Base-by-base conservation (phyloP, 202 grass and related monocot species). In the Carex arenaria region DNA sequence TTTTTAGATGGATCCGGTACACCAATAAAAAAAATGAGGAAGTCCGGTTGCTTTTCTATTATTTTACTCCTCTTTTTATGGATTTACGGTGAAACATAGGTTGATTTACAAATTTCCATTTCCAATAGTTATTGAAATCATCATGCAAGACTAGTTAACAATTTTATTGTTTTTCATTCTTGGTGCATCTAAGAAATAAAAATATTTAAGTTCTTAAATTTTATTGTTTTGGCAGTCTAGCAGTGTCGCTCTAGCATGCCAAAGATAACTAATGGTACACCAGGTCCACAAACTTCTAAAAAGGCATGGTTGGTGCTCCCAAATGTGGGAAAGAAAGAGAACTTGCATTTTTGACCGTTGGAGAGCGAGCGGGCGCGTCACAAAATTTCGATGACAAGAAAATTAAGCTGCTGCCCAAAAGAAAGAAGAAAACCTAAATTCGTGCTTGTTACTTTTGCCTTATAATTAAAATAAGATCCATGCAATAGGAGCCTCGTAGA, bases 401-500 rank as follows among this genome's bases (percentile, higher is more conserved):
- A 79, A 57, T 57, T 36, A 14, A 80, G 3, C 7, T 76, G 20
- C 59, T 63, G 60, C 57, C 10, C 42, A 67, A 31, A 49, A 34
- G 74, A 38, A 36, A 67, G 42, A 34, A 62, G 4, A 81, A 64
- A 10, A 53, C 49, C 14, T 55, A 13, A 53, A 66, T 34, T 31
- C 7, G 0, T 77, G 3, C 43, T n/a, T 14, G 66, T 53, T 68
- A 45, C 68, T 82, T 67, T 82, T 6, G 57, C 13, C 5, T 82
- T 68, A 64, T 68, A n/a, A n/a, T n/a, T n/a, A 77, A 77, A 57
- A 77, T 77, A 38, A 54, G 7, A 32, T 57, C 18, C 22, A 59
- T 77, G 28, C 51, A 76, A 34, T n/a, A 76, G 72, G 51, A 82
- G 61, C 55, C 64, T 47, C 7, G 5, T 67, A 67, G 43, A 67